Evolutionary conservation across 2,329 filamentous ascomycete genomes (phyloP).

Genomic region (Arthrobotrys sphaeroides): DNA sequence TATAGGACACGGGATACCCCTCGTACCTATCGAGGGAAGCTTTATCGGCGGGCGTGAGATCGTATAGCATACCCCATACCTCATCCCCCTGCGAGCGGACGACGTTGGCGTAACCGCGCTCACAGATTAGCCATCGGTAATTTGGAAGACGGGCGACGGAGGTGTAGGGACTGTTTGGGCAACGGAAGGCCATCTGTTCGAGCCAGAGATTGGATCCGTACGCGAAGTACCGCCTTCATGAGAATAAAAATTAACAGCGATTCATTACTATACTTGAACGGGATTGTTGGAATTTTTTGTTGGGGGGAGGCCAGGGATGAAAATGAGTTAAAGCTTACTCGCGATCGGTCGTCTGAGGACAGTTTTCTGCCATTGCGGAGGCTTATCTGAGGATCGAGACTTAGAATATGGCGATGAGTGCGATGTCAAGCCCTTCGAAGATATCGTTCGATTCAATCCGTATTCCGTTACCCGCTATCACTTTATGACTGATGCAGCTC

Average conservation of each 20-base stretch:
- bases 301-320: too few relatives aligned
- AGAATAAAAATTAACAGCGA: too few relatives aligned
- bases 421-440: too few relatives aligned
- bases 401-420: too few relatives aligned
- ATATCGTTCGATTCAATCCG: too few relatives aligned
- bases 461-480: too few relatives aligned
- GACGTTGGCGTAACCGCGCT: slow-evolving; percentile 75
- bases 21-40: slow-evolving; percentile 68
- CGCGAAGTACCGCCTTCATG: slow-evolving; percentile 69
- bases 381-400: too few relatives aligned
- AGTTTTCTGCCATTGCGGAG: background rate
- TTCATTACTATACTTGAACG: too few relatives aligned
- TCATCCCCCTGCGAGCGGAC: slow-evolving; percentile 60
- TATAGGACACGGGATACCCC: slow-evolving; percentile 72
- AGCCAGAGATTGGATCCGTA: slow-evolving; percentile 77
- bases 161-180: slow-evolving; percentile 67
- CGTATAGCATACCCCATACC: slow-evolving; percentile 69
- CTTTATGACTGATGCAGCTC: too few relatives aligned
- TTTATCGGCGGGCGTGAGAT: slow-evolving; percentile 66
- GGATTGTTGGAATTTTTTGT: too few relatives aligned
- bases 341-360: background rate
- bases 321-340: too few relatives aligned
- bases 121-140: slow-evolving; percentile 74
- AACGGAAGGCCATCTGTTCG: slow-evolving; percentile 72
- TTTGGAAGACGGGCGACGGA: slow-evolving; percentile 68